These are phyloP conservation scores for Pueraria montana DNA, from an alignment of 306 rosid species.

Conservation along the genomic window DNA sequence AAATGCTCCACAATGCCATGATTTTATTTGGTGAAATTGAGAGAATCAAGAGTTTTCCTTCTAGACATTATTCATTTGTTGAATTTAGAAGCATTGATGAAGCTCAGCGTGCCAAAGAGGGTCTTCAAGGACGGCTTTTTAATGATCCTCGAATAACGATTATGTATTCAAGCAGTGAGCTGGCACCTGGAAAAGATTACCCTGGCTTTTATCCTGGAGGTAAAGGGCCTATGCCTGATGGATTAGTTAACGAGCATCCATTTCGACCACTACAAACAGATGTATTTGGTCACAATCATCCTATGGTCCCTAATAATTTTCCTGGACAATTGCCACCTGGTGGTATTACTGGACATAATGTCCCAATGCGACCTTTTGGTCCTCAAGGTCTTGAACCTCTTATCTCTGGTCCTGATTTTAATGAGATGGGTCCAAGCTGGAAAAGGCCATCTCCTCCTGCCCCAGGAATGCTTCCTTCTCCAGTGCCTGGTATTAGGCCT, in stretches of 20 bases:
- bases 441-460: constrained; percentile 75
- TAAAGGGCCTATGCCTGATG: constrained; percentile 68
- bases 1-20: constrained; percentile 92
- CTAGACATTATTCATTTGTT: constrained; percentile 76
- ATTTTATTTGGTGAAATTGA: constrained; percentile 91
- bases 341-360: constrained; percentile 62
- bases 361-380: constrained; percentile 67
- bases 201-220: constrained; percentile 58
- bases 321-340: constrained; percentile 60
- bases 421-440: constrained; percentile 75
- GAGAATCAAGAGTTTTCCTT: constrained; percentile 82
- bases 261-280: constrained; percentile 66
- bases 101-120: constrained; percentile 88
- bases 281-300: constrained; percentile 64
- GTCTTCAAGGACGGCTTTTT: constrained; percentile 85
- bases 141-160: constrained; percentile 85
- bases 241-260: constrained; percentile 60
- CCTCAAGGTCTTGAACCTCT: constrained; percentile 74
- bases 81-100: constrained; percentile 88
- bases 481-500: constrained; percentile 58
- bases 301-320: constrained; percentile 62
- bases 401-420: constrained; percentile 59
- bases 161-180: constrained; percentile 81
- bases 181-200: constrained; percentile 71
- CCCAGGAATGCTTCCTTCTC: constrained; percentile 66